Base-by-base conservation (phyloP, 306 rosid species). In the Coriaria nepalensis region DNA sequence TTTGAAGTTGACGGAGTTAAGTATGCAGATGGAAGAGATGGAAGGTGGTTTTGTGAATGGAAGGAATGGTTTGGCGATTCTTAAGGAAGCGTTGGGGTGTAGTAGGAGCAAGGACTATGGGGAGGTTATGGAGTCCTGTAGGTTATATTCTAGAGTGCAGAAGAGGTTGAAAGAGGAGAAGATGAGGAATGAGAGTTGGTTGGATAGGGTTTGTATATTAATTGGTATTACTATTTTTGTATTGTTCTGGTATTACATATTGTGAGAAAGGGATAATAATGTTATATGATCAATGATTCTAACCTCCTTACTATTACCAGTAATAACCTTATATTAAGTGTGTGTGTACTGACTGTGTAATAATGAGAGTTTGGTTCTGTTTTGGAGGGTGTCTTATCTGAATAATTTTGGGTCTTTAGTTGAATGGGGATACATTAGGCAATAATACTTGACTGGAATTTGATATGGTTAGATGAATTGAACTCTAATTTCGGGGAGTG, bases 21-120 rank as follows among this genome's bases (percentile, higher is more conserved):
- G 94, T 80, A 87, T 83, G 93, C 92, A 80, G 64, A 51, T 87
- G 60, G 80, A 87, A 73, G 96, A 87, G 71, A 78, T 87, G 93
- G 93, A 82, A 62, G 80, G 93, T 48, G 68, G 79, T 42, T 76
- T 71, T 53, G 87, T 87, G 49, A 79, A 83, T 33, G 96, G 94
- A 40, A 73, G 77, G 55, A 80, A 73, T 67, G 80, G 96, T 62
- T 75, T 87, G 78, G 80, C 68, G 33, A 78, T 87, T 48, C 92
- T 87, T 6, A 80, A 77, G 67, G 82, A 80, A 56, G 84, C 94
- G 14, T 75, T 87, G 47, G 73, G 82, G 44, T 78, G 96, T 56
- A 47, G 61, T 5, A 73, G 93, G 70, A 83, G 93, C 71, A 82
- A 75, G 54, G 83, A 80, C 46, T 71, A 75, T 43, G 61, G 81